Base-by-base conservation (phyloP, 1,284 basidiomycete genomes). In the Ganoderma boninense region DNA sequence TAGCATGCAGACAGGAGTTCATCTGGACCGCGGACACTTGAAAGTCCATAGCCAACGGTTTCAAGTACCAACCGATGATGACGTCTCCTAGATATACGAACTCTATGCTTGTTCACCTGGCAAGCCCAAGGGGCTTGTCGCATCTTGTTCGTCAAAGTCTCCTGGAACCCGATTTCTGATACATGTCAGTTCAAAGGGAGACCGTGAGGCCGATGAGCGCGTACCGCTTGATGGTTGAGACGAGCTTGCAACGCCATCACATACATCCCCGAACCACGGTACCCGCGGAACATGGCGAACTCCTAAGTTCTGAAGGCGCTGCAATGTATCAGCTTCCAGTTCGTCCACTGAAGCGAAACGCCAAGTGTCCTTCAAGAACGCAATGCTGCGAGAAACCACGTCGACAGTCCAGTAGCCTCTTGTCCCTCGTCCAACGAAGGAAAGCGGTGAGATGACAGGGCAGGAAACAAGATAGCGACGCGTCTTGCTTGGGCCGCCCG, bases 351-450 rank as follows among this genome's bases (percentile, higher is more conserved):
- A 38, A 38, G 6, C 35, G 35, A 38, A 38, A 38, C 71, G 62
- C 69, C 72, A 73, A 0, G 64, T 68, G 46, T 73, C 68, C 49
- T 73, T 73, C 10, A 73, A 5, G 44, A 71, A 71, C 1, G 64
- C 63, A 13, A 73, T 62, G 1, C 16, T 20, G 8, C 23, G 20
- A 1, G 59, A 59, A 1, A 2, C 14, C 13, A n/a, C 3, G 18
- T 67, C 59, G 4, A 69, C 46, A 1, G 72, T 69, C 69, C 69
- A 71, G n/a, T 69, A 73, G 0, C 67, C 72, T 3, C 63, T 59
- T 1, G 70, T 73, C 0, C 63, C 62, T 3, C 66, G 42, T 0
- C 70, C 68, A 14, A 18, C n/a, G 6, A 64, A 42, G 1, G 18
- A 16, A 10, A 64, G 44, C 0, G 72, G 63, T 0, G 65, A 61